Conservation (phyloP, 192 early-diverging fungal species). For the Backusella tuberculispora region DNA sequence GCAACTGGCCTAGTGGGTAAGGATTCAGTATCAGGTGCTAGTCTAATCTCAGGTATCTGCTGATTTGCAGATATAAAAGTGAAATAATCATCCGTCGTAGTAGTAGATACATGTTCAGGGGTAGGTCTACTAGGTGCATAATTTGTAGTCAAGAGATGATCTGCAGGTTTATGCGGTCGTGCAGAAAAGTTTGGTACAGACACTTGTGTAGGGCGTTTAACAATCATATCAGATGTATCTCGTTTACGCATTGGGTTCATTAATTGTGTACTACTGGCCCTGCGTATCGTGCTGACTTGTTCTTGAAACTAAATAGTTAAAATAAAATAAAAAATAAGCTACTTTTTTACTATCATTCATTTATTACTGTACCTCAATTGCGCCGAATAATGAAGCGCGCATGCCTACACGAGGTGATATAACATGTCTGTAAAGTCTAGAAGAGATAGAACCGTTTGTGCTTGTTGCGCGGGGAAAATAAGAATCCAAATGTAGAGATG, state of each 20-base stretch:
- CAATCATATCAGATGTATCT: constrained; percentile 15
- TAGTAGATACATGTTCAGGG: constrained; percentile 22
- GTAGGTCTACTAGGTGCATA: neutral
- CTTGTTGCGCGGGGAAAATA: constrained; percentile 18
- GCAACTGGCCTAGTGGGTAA: neutral
- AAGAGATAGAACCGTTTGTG: constrained; percentile 27
- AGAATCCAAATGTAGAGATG: constrained; percentile 28
- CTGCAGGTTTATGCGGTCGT: constrained; percentile 5
- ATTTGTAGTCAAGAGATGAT: constrained; percentile 12
- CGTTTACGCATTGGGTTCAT: constrained; percentile 18
- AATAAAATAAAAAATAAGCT: neutral
- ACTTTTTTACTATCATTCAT: neutral
- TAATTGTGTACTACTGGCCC: constrained; percentile 21
- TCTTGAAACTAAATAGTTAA: constrained; percentile 16
- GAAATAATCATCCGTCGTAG: constrained; percentile 38
- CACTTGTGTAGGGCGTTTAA: neutral
- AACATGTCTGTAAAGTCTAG: constrained; percentile 24
- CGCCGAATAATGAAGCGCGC: constrained; percentile 54
- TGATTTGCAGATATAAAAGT: constrained; percentile 19
- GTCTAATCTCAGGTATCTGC: constrained; percentile 31
- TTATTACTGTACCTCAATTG: constrained; percentile 48
- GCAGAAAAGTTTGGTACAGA: constrained; percentile 13
- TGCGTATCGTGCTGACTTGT: constrained; percentile 17
- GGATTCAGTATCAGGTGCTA: constrained; percentile 23
- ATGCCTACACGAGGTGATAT: constrained; percentile 44